phyloP scores from a whole-genome alignment of 2,329 filamentous ascomycete genomes.

The Phialophora verrucosa region DNA sequence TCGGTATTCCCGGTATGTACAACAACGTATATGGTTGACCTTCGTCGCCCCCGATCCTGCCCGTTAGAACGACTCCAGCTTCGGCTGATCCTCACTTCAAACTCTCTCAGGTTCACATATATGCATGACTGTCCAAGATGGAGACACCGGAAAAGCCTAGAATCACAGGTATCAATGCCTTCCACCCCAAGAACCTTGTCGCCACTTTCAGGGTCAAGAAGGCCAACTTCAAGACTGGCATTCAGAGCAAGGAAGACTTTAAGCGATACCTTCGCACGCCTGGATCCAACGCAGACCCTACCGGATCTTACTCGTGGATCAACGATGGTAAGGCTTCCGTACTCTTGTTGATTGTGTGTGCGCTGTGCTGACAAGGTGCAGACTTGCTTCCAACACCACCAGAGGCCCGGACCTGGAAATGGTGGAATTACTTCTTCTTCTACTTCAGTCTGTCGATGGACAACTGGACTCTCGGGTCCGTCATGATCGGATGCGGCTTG shows the following conservation, averaged over 20 bases:
- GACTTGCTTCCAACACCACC: conserved; percentile 44
- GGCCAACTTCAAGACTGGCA: conserved; percentile 17
- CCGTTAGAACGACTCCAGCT: not conserved
- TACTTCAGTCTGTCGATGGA: conserved; percentile 50
- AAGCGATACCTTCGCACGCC: conserved; percentile 19
- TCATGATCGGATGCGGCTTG: conserved; percentile 51
- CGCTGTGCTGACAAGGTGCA: not conserved
- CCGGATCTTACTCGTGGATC: conserved; percentile 18
- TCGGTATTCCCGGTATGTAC: not conserved
- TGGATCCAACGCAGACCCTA: conserved; percentile 15
- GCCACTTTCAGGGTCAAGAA: conserved; percentile 17
- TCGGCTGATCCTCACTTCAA: too few relatives aligned
- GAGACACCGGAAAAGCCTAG: conserved; percentile 4
- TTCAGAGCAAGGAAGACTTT: conserved; percentile 24
- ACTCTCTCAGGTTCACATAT: not conserved
- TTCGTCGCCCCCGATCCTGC: not conserved
- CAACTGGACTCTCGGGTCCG: conserved; percentile 52
- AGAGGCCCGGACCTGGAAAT: conserved; percentile 49
- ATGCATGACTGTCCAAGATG: not conserved
- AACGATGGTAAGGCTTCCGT: conserved; percentile 13
- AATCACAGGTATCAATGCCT: conserved; percentile 23
- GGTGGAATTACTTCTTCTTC: conserved; percentile 51
- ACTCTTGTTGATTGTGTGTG: not conserved
- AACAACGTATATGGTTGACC: not conserved
- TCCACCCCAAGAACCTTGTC: conserved; percentile 17